Base-by-base conservation (phyloP, 768 basidiomycete species). In the Tubosaeta brunneosetosa region DNA sequence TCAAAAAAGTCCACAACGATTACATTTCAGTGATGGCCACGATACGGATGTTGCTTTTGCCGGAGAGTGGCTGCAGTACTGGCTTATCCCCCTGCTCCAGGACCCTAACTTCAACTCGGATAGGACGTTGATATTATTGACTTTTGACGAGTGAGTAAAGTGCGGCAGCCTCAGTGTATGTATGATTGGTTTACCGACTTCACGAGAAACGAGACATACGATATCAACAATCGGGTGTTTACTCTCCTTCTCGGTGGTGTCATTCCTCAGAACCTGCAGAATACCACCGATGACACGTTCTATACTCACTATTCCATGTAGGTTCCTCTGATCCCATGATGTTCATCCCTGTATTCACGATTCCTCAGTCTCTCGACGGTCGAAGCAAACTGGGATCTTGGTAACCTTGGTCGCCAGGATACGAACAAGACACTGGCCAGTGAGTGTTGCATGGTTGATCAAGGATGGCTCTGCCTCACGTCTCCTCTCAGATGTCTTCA, bases 331-430 rank as follows among this genome's bases (percentile, higher is more conserved):
- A 34, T 11, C 22, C 3, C 10, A n/a, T n/a, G 44, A 2, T 10
- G 29, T 31, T 6, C 29, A 42, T 33, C 10, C 17, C 10, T 12
- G 29, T 47, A 4, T 40, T 53, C n/a, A 55, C 26, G 16, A n/a
- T 52, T 41, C 31, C 41, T 10, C 31, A 62, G 65, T 26, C 68
- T 84, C 48, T 73, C 76, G 16, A 79, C 82, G 12, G 77, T 84
- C 17, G 65, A 83, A 67, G 72, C 74, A 31, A 84, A 84, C 70
- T 84, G 82, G 83, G 65, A 67, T 11, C 77, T 85, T 33, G 75
- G 74, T 41, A 78, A 77, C 22, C 77, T 85, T 13, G 82, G 82
- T 31, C 75, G 82, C 38, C 68, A 69, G 37, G 81, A 82, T 60
- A 77, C 77, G 22, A 81, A 81, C 66, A 67, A 70, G 69, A 73